These are phyloP conservation scores for Carallia pectinifolia DNA, from an alignment of 345 rosid genomes.

Conservation along the genomic window DNA sequence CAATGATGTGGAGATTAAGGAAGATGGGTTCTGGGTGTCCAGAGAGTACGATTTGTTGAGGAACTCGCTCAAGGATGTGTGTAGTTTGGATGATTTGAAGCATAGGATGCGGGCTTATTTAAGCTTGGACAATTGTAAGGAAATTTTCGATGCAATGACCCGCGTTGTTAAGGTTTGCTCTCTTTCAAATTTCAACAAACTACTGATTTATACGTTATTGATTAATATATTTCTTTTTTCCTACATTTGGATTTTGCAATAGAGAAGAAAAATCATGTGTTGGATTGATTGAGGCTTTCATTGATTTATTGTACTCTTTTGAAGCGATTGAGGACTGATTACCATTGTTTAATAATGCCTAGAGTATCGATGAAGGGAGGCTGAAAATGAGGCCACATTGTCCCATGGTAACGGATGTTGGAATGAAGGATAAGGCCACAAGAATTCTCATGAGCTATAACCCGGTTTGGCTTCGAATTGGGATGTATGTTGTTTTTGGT, in stretches of 20 bases:
- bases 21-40: slow-evolving; percentile 33
- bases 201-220: neutral
- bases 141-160: slow-evolving; percentile 61
- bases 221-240: neutral
- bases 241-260: neutral
- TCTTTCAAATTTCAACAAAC: neutral
- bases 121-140: slow-evolving; percentile 63
- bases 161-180: slow-evolving; percentile 62
- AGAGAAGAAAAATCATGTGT: neutral
- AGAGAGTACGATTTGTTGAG: slow-evolving; percentile 36
- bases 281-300: neutral
- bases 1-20: slow-evolving; percentile 25
- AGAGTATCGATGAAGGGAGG: slow-evolving; percentile 93
- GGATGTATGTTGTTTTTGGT: slow-evolving; percentile 67
- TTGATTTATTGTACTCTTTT: neutral
- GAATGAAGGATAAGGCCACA: slow-evolving; percentile 74
- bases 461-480: slow-evolving; percentile 83
- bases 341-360: slow-evolving; percentile 21
- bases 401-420: slow-evolving; percentile 85
- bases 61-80: slow-evolving; percentile 62
- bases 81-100: slow-evolving; percentile 89
- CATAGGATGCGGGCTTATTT: slow-evolving; percentile 63
- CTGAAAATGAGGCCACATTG: slow-evolving; percentile 82
- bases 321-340: neutral
- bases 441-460: slow-evolving; percentile 66